Conservation (phyloP, 225 moss, liverwort and hornwort species). For the Takakia lepidozioides region DNA sequence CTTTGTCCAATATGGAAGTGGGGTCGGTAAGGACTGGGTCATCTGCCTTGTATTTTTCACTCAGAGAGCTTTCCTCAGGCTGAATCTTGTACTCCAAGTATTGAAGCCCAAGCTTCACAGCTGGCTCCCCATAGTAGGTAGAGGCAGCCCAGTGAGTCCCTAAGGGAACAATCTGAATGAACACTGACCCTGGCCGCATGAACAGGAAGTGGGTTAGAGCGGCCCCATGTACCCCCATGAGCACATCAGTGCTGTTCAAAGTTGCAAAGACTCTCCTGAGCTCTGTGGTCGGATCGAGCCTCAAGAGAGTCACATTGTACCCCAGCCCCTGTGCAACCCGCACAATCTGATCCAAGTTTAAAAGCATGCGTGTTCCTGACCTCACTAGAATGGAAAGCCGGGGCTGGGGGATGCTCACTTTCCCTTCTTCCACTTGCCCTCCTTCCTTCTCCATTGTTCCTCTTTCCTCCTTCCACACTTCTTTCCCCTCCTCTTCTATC, state of each 20-base stretch:
- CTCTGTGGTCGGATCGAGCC: slow-evolving; percentile 45
- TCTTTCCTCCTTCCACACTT: slow-evolving; percentile 2
- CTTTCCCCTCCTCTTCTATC: slow-evolving; percentile 4
- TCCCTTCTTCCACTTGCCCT: too few species aligned
- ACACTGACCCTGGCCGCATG: slow-evolving; percentile 73
- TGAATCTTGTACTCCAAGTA: slow-evolving; percentile 66
- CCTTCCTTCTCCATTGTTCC: slow-evolving; percentile 7
- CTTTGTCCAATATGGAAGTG: slow-evolving; percentile 35
- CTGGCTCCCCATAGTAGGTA: slow-evolving; percentile 74
- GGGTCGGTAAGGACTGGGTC: slow-evolving; percentile 65
- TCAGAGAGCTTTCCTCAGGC: slow-evolving; percentile 64
- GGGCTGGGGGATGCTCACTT: too few species aligned
- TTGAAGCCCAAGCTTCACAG: slow-evolving; percentile 51
- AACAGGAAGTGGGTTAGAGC: slow-evolving; percentile 93
- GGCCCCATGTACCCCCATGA: slow-evolving; percentile 90
- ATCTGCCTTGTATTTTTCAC: slow-evolving; percentile 32
- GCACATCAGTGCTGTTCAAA: slow-evolving; percentile 61
- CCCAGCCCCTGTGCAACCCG: slow-evolving; percentile 33
- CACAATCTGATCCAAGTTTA: slow-evolving; percentile 54
- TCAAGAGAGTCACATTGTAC: slow-evolving; percentile 45
- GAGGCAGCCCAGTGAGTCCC: slow-evolving; percentile 86
- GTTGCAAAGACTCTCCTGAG: slow-evolving; percentile 64
- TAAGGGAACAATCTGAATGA: slow-evolving; percentile 78
- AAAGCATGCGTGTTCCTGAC: slow-evolving; percentile 32
- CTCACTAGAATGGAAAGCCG: slow-evolving; percentile 61